A percentile compares a stretch with the other conserved stretches of the same genome.
These are phyloP conservation scores for Jatropha curcas DNA, from an alignment of 345 rosid genomes.

Conservation along the genomic window DNA sequence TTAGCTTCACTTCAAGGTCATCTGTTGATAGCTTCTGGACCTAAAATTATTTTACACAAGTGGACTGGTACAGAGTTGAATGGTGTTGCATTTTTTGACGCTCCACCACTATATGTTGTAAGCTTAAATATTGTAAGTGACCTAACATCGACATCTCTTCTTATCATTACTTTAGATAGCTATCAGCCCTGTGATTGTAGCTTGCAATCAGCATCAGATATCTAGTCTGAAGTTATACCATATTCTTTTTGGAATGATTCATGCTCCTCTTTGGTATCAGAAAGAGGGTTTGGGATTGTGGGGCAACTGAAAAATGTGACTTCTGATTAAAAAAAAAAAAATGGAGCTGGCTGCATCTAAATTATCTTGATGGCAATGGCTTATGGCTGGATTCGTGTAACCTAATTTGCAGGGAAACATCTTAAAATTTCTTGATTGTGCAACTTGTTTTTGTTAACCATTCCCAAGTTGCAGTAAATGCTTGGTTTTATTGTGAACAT, in stretches of 20 bases:
- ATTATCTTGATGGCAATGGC: not conserved
- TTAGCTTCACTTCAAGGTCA: conserved; percentile 98
- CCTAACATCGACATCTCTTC: conserved; percentile 1
- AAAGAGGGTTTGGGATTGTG: too few species aligned
- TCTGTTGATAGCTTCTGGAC: conserved; percentile 93
- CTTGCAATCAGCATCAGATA: not conserved
- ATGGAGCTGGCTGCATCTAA: not conserved
- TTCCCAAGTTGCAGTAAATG: not conserved
- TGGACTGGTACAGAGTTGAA: conserved; percentile 91
- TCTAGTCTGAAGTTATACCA: not conserved
- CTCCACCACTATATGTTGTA: conserved; percentile 90
- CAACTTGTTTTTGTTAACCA: not conserved
- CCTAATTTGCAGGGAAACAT: not conserved
- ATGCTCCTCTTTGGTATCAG: not conserved
- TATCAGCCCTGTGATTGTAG: not conserved
- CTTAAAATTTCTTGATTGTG: not conserved
- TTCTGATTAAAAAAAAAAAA: not conserved
- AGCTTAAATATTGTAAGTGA: conserved; percentile 90
- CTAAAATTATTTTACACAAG: conserved; percentile 84
- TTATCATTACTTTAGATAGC: not conserved
- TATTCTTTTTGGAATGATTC: not conserved
- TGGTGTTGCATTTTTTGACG: conserved; percentile 92
- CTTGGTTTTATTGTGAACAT: not conserved
- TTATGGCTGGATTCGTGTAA: not conserved
- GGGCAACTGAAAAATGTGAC: not conserved